Evolutionary conservation across 495 filamentous ascomycete genomes (phyloP).

Genomic region (Platismatia glauca): DNA sequence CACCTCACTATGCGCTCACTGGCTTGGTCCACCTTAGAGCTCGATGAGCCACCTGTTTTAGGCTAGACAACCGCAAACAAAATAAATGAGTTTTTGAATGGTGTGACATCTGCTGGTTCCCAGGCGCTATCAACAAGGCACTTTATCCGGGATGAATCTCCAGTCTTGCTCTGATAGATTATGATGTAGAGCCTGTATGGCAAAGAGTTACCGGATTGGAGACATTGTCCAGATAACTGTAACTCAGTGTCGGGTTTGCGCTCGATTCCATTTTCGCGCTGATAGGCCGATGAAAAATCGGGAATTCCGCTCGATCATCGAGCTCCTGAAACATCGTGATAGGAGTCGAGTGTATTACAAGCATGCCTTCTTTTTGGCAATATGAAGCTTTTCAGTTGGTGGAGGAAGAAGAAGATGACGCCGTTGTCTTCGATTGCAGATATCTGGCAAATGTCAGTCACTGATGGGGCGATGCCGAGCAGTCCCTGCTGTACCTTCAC

Average conservation of each 20-base stretch:
- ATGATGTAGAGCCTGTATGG: neutral
- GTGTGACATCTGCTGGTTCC: neutral
- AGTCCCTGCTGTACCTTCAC: neutral
- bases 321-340: neutral
- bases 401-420: neutral
- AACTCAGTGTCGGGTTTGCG: neutral
- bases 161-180: neutral
- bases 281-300: neutral
- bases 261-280: neutral
- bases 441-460: neutral
- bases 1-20: neutral
- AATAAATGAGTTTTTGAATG: too few relatives aligned
- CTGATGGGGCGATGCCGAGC: neutral
- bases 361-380: neutral
- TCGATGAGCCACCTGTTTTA: neutral
- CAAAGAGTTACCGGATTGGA: too few relatives aligned
- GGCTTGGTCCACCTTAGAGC: neutral
- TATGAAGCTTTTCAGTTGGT: neutral
- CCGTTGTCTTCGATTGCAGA: neutral
- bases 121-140: neutral
- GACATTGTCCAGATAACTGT: neutral
- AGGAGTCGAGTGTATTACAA: neutral
- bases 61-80: neutral
- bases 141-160: neutral
- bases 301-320: neutral